These are phyloP conservation scores for Colletotrichum karsti DNA, from an alignment of 2,329 filamentous ascomycete genomes.

Conservation along the genomic window DNA sequence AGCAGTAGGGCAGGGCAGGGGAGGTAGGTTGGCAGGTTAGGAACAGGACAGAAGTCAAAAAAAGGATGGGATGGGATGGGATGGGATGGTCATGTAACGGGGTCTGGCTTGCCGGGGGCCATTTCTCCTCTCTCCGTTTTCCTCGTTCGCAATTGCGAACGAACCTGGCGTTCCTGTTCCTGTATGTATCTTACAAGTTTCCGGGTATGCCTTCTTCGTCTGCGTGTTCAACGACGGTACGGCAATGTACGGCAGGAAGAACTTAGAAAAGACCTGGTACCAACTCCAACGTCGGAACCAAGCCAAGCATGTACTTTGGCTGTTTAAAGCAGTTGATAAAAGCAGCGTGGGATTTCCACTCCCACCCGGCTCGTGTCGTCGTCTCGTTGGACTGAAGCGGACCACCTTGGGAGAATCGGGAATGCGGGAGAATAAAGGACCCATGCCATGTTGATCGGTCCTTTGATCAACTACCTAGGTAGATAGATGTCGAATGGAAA, in stretches of 20 bases:
- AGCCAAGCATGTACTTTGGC: background rate
- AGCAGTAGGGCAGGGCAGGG: too few relatives aligned
- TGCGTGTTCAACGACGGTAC: background rate
- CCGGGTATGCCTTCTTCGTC: background rate
- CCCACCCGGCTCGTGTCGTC: slow-evolving; percentile 24
- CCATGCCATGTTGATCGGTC: slow-evolving; percentile 15
- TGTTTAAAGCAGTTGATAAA: background rate
- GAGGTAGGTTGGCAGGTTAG: too few relatives aligned
- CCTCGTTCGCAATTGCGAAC: slow-evolving; percentile 29
- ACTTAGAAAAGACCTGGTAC: background rate
- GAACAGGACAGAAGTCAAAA: slow-evolving; percentile 2
- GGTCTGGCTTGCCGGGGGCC: background rate
- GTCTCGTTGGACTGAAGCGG: slow-evolving; percentile 21
- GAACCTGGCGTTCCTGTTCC: slow-evolving; percentile 21
- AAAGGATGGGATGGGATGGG: background rate
- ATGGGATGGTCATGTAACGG: slow-evolving; percentile 12
- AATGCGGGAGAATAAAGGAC: slow-evolving; percentile 6
- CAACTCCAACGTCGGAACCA: background rate
- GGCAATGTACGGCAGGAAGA: background rate
- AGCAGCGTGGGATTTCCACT: slow-evolving; percentile 24
- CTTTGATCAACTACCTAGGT: background rate
- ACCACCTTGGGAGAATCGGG: slow-evolving; percentile 4
- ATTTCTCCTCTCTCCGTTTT: slow-evolving; percentile 14
- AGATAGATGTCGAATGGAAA: background rate
- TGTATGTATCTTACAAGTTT: background rate